Evolutionary conservation across 2,329 filamentous ascomycete genomes (phyloP), one percentile per base, ranked within the genome.

Genomic region (Alternaria novae-zelandiae): DNA sequence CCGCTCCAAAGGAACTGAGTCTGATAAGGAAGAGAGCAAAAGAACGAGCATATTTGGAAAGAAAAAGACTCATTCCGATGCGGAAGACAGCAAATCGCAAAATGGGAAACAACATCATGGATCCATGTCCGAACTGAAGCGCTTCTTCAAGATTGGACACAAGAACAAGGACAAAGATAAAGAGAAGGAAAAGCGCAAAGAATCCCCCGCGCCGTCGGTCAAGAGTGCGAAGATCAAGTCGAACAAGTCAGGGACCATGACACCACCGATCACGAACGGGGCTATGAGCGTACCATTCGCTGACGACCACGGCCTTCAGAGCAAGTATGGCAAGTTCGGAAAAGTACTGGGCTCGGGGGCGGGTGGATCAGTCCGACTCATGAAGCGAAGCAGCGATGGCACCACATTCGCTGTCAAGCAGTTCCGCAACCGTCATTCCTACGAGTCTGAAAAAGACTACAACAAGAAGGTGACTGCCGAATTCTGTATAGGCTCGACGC

Each of bases 371-470:
- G 96, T 99, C 15, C 89, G 95, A 68, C 82, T 99, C 54, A 93
- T 99, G 90, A 97, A 96, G 83, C 89, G 96, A 65, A 95, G 90
- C 74, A 94, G 93, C 67, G 96, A 99, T 76, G 91, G 91, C 25
- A 93, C 93, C 7, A 96, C 96, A 0, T 99, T 99, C 80, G 96
- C 96, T 1, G 96, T 98, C 57, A 99, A 99, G 81, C 95, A 99
- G 77, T 99, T 99, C 82, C 87, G 96, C 57, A 90, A 95, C 58
- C 89, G 93, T 32, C 95, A 99, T 80, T 90, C 91, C 0, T 97
- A 97, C 81, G 96, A 99, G 81, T 93, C 91, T 2, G 92, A 97
- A 77, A 93, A 92, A 74, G 96, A 98, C 71, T 99, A 99, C 76
- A 93, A 94, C 71, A 99, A 99, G 82, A 99, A 99, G 79, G 89